Percentiles rank a stretch among this genome's conserved stretches.
These are phyloP conservation scores for Pascua guehoae DNA, from an alignment of 1,284 basidiomycete species.

Conservation along the genomic window DNA sequence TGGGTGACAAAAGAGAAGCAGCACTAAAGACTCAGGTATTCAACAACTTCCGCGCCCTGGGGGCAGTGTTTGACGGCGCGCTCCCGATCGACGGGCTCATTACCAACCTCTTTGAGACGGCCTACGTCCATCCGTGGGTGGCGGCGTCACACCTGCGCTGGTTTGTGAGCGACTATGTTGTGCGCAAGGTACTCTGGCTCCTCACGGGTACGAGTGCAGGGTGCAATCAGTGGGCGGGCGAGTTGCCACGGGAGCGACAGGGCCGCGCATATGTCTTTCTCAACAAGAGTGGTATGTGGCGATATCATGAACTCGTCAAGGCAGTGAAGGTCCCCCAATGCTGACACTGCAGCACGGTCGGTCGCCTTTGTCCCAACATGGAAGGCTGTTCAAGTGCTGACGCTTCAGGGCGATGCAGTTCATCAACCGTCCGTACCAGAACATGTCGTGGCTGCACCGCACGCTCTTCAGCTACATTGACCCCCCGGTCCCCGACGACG, in stretches of 20 bases:
- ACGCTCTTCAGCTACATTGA: slow-evolving; percentile 58
- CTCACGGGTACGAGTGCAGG: slow-evolving; percentile 62
- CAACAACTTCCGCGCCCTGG: slow-evolving; percentile 62
- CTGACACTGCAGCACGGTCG: too few relatives aligned
- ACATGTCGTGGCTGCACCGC: slow-evolving; percentile 52
- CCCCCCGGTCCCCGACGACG: slow-evolving; percentile 51
- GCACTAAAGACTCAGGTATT: slow-evolving; percentile 27
- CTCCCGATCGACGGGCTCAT: slow-evolving; percentile 58
- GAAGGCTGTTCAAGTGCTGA: neutral
- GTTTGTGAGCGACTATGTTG: slow-evolving; percentile 63
- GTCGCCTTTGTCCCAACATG: too few relatives aligned
- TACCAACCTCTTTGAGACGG: slow-evolving; percentile 44
- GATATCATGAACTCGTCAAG: neutral
- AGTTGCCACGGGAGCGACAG: slow-evolving; percentile 58
- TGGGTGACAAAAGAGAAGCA: too few relatives aligned
- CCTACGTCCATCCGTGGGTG: slow-evolving; percentile 57
- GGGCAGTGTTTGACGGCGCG: slow-evolving; percentile 52
- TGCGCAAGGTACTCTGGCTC: slow-evolving; percentile 61
- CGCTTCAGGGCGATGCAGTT: slow-evolving; percentile 56
- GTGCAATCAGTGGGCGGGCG: slow-evolving; percentile 67
- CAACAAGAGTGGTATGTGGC: slow-evolving; percentile 35
- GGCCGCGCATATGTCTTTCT: slow-evolving; percentile 56
- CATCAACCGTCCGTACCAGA: slow-evolving; percentile 59
- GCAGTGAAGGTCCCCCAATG: too few relatives aligned
- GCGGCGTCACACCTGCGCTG: slow-evolving; percentile 59